These are phyloP conservation scores for Pyrenophora seminiperda DNA, from an alignment of 2,329 filamentous ascomycete genomes.

Conservation along the genomic window DNA sequence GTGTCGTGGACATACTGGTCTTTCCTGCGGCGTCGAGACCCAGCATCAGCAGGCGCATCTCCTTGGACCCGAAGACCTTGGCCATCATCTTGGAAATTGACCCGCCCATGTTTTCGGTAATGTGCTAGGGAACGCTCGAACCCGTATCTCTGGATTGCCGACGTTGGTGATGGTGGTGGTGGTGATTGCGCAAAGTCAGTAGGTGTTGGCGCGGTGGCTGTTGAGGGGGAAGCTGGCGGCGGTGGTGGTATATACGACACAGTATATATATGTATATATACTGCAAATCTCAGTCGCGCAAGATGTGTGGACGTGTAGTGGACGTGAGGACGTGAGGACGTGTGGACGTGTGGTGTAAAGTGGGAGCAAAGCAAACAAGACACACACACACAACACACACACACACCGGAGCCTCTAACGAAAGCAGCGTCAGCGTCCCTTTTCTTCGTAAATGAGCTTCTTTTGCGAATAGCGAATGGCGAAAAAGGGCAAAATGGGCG, in stretches of 20 bases:
- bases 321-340: background rate
- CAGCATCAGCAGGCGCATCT: constrained; percentile 98
- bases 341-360: too few species aligned
- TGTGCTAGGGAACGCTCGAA: constrained; percentile 6
- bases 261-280: too few species aligned
- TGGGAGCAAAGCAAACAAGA: too few species aligned
- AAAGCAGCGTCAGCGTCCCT: constrained; percentile 1
- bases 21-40: constrained; percentile 97
- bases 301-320: too few species aligned
- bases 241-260: too few species aligned
- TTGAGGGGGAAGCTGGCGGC: too few species aligned
- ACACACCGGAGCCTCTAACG: too few species aligned
- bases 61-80: constrained; percentile 99
- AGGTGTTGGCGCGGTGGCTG: background rate
- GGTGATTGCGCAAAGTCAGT: constrained; percentile 6
- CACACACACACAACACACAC: too few species aligned
- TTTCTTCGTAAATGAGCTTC: background rate
- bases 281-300: too few species aligned
- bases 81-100: constrained; percentile 93
- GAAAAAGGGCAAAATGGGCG: too few species aligned
- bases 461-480: too few species aligned
- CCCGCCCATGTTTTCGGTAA: constrained; percentile 75
- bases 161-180: background rate
- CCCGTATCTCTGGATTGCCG: background rate
- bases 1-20: constrained; percentile 65